These are phyloP conservation scores for Vitis amurensis DNA, from an alignment of 164 flowering plant genomes.

Conservation along the genomic window DNA sequence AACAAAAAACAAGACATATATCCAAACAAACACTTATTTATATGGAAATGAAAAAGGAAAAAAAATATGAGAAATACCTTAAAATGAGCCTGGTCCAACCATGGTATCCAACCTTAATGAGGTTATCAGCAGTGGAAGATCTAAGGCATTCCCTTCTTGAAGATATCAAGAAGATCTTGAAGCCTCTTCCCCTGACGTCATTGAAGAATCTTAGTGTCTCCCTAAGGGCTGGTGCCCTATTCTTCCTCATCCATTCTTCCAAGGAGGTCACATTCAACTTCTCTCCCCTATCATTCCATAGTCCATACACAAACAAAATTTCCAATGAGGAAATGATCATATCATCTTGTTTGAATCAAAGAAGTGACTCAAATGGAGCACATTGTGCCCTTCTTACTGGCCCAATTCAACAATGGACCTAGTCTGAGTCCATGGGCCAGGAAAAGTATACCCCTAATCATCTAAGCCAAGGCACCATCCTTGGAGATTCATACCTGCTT, in stretches of 20 bases:
- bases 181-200: slow-evolving; percentile 51
- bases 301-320: neutral
- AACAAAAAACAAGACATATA: too few relatives aligned
- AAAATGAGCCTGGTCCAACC: slow-evolving; percentile 65
- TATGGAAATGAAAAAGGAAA: neutral
- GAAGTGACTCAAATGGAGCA: too few relatives aligned
- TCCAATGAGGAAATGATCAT: too few relatives aligned
- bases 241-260: slow-evolving; percentile 57
- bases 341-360: too few relatives aligned
- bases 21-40: neutral
- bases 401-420: too few relatives aligned
- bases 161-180: slow-evolving; percentile 62
- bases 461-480: too few relatives aligned
- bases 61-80: slow-evolving; percentile 31
- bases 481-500: too few relatives aligned
- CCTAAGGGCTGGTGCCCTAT: slow-evolving; percentile 63
- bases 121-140: slow-evolving; percentile 69
- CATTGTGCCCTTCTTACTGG: too few relatives aligned
- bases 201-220: slow-evolving; percentile 50
- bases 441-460: too few relatives aligned
- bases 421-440: too few relatives aligned
- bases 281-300: slow-evolving; percentile 45
- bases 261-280: slow-evolving; percentile 46
- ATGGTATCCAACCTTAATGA: slow-evolving; percentile 52
- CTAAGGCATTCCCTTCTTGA: slow-evolving; percentile 58